Evolutionary conservation across 2,329 filamentous ascomycete genomes (phyloP), one percentile per base, ranked within the genome.

Genomic region (Verticillium dahliae): DNA sequence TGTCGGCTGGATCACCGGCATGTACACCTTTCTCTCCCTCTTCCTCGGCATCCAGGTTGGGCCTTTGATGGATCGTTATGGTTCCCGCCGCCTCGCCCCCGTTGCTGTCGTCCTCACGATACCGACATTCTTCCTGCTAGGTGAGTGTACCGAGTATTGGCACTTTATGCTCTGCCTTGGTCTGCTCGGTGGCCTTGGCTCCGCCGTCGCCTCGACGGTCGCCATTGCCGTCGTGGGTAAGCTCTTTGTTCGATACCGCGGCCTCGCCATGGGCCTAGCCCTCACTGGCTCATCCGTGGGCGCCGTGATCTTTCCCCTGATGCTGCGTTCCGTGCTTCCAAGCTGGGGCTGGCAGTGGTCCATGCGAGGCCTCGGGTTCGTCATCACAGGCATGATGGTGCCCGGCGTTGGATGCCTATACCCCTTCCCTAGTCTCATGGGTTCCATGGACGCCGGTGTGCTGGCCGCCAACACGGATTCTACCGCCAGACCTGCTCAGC

Each of bases 1-100:
- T 50, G 73, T 83, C 0, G 80, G 79, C 22, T 83, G 80, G 80
- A 81, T 82, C 59, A 75, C 76, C 1, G 77, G 79, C 1, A 64
- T 81, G 4, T 76, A 80, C 38, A 74, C 77, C 5, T 81, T 80
- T 56, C 65, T 82, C 1, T 72, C 75, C 0, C 67, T 81, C 0
- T 73, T 78, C 14, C 70, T 80, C 2, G 79, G 77, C 4, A 75
- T 82, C 4, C 79, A 80, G 65, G 73, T 80, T 7, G 80, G 80
- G 0, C 80, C 80, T 1, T 62, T 82, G 3, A 79, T 81, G 61
- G 80, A 82, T 61, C 72, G 72, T 0, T 78, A 81, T 45, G 81
- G 80, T 0, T 77, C 80, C 0, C 71, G 73, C 6, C 62, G 74
- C 31, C 70, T 82, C 14, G 69, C 75, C 0, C 67, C 76, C 3